phyloP scores from a whole-genome alignment of 2,329 filamentous ascomycete species.

The Penicillium rolfsii region DNA sequence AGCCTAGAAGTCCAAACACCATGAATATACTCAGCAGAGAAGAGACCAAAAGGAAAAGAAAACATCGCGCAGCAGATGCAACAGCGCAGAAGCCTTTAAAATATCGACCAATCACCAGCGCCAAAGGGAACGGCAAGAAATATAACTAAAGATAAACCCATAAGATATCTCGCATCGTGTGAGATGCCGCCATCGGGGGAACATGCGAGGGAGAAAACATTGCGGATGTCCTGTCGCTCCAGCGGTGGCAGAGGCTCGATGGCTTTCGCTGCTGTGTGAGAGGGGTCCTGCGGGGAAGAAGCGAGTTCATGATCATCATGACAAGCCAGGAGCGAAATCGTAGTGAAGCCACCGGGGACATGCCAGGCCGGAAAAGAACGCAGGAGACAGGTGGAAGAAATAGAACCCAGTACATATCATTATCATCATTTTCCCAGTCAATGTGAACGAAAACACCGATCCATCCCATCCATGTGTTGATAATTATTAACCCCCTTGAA shows the following conservation, averaged over 20 bases:
- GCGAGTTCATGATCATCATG: constrained; percentile 1
- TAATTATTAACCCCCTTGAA: constrained; percentile 24
- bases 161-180: constrained; percentile 20
- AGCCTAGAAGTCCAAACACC: constrained; percentile 13
- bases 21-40: constrained; percentile 7
- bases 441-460: constrained; percentile 24
- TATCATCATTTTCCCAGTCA: constrained; percentile 29
- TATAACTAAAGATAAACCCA: constrained; percentile 28
- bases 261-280: background rate
- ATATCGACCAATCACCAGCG: constrained; percentile 29
- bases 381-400: constrained; percentile 17
- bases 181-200: constrained; percentile 19
- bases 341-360: constrained; percentile 4
- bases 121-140: constrained; percentile 27
- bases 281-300: background rate
- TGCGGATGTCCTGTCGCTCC: background rate
- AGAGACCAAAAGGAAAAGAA: constrained; percentile 19
- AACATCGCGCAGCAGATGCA: constrained; percentile 24
- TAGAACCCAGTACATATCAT: constrained; percentile 26
- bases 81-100: constrained; percentile 27
- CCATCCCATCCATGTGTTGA: constrained; percentile 23
- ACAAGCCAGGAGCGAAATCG: constrained; percentile 8
- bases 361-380: background rate
- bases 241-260: background rate
- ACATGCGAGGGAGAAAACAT: constrained; percentile 1